Base-by-base conservation (phyloP, 495 filamentous ascomycete genomes). In the Aspergillus biplanus region DNA sequence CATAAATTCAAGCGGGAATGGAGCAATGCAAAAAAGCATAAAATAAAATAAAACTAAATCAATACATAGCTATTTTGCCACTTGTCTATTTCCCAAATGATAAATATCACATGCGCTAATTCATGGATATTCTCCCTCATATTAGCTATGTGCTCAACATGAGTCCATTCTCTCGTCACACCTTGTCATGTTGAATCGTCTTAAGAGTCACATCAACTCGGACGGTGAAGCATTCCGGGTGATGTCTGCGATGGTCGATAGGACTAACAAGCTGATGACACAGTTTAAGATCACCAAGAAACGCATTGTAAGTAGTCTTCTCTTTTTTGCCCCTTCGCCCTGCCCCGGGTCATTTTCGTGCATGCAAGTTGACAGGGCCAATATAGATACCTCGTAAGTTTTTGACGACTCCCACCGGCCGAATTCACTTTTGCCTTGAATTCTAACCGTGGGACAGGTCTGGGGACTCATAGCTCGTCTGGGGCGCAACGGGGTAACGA, bases 81-180 rank as follows among this genome's bases (percentile, higher is more conserved):
- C 21, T 27, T 27, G 1, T 27, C 2, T 27, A 27, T 27, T 27
- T 27, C 21, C 2, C 21, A 27, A 1, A 1, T 27, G 21, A 27
- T 27, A 27, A 27, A 27, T 27, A 27, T 27, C 21, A 27, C 21
- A 27, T 27, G 21, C 21, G 21, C 21, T 27, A 27, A 27, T 27
- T 27, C 21, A 27, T 27, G 21, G 21, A 27, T 27, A 27, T 27
- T 27, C 21, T 27, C 21, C 1, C 21, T 27, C 2, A 27, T 27
- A 27, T 34, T 53, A 78, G 76, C 64, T 78, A 8, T 79, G 75
- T 59, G 52, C 75, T 6, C 73, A 69, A 27, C 77, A 80, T 64
- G 73, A 76, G 12, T 65, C 50, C 7, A 63, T 76, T 21, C 70
- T 82, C 3, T 54, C 65, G 15, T 75, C 74, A 4, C 79, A 82